Base-by-base conservation (phyloP, 257 asterid species). In the Nicotiana attenuata region DNA sequence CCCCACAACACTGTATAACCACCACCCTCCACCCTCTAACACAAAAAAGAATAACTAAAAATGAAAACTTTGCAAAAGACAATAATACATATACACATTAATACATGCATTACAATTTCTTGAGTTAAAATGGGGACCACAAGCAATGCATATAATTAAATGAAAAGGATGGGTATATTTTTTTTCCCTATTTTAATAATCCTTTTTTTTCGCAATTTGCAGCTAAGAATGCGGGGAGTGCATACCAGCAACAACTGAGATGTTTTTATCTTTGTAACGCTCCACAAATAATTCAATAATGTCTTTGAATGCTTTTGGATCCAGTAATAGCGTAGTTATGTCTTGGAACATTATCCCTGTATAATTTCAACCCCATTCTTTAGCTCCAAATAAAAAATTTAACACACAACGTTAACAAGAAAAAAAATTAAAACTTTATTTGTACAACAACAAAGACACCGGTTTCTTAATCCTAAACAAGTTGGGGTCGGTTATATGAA, bases 281-380 rank as follows among this genome's bases (percentile, higher is more conserved):
- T 92, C 97, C 57, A 92, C 93, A 83, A 93, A 93, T 89, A 93
- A 88, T 83, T 93, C 98, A 83, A 93, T 87, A 84, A 97, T 85
- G 84, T 92, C 94, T 83, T 90, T 92, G 91, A 91, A 93, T 61
- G 94, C 88, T 80, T 90, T 92, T 4, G 93, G 96, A 83, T 93
- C 93, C 65, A 93, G 93, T 45, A 93, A 84, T 19, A 93, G 90
- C 26, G 97, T 92, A 33, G 98, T 93, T 26, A 93, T 92, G 81
- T 93, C 98, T 87, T 93, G 98, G 84, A 93, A 93, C 98, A 92
- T 91, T 82, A 93, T 93, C 82, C 98, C 98, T 93, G 90, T 53
- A 53, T 11, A 75, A 50, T 45, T 45, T 22, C 8, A 9, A 45
- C 6, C 26, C 3, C 64, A 17, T 55, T 55, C 10, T 56, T 56